Evolutionary conservation across 495 filamentous ascomycete species (phyloP), one percentile per base, ranked within the genome.

Genomic region (Trichodelitschia bisporula): DNA sequence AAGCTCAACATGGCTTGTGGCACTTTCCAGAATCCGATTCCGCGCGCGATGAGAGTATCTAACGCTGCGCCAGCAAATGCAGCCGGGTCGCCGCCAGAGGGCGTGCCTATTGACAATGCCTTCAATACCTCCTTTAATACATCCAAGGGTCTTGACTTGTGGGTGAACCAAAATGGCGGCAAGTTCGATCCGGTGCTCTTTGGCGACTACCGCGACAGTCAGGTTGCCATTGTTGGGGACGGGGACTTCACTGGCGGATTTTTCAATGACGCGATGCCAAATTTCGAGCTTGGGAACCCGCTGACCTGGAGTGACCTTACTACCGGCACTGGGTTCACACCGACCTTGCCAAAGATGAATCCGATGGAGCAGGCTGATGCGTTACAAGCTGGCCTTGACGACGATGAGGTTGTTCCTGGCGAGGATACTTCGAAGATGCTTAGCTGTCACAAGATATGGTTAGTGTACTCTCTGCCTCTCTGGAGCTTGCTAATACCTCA

Each of bases 371-470:
- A 75, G 44, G 73, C 86, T 30, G 80, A 86, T 38, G 61, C 59
- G 17, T 57, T 53, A 31, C 53, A 71, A 36, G 72, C 76, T 34
- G 62, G 75, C 15, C 61, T 64, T 0, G 75, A 76, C 19, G 61
- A 73, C 12, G 66, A 78, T 23, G 64, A 74, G 26, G 59, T 51
- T 3, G 44, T 72, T 10, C 68, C 69, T 16, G 62, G 55, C 2
- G 66, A 77, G 36, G 66, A 72, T 38, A 55, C 56, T 13, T 52
- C 64, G 19, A 57, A 76, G 45, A 60, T 90, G 46, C 50, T 86
- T 25, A 75, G 61, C 18, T 97, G 82, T 52, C 82, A 74, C 34
- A 83, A 83, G 41, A 82, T 97, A 29, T 93, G 86, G 86, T 93
- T 65, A 18, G 50, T 47, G 12, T 4, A 4, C 31, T 14, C 15